A percentile compares a stretch with the other conserved stretches of the same genome.
These are phyloP conservation scores for Cupressus sempervirens DNA, from an alignment of 75 land plant species.

Conservation along the genomic window DNA sequence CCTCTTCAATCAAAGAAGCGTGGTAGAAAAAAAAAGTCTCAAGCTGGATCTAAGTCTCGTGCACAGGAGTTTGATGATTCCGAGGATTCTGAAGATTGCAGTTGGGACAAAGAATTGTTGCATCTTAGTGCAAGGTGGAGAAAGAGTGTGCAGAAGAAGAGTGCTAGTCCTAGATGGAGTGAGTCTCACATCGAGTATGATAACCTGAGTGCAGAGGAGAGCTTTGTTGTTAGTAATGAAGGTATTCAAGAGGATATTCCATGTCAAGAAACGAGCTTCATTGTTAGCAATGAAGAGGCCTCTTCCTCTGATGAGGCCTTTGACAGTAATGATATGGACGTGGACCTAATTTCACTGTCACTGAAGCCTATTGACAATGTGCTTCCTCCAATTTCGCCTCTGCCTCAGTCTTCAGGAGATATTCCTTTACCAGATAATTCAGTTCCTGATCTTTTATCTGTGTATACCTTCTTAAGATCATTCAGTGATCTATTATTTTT, in stretches of 20 bases:
- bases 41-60: background rate
- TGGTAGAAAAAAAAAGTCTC: background rate
- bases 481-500: slow-evolving; percentile 61
- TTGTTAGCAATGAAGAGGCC: slow-evolving; percentile 18
- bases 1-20: background rate
- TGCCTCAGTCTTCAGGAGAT: slow-evolving; percentile 70
- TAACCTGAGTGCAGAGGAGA: background rate
- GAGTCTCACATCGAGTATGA: background rate
- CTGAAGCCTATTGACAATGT: slow-evolving; percentile 1
- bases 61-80: background rate
- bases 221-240: background rate
- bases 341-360: background rate
- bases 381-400: slow-evolving; percentile 22
- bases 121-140: background rate
- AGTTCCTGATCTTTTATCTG: slow-evolving; percentile 59
- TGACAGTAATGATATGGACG: slow-evolving; percentile 22
- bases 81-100: background rate
- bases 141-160: background rate
- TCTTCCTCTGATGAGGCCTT: slow-evolving; percentile 36
- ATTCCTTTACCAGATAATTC: slow-evolving; percentile 49
- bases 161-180: background rate
- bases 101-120: background rate
- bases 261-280: slow-evolving; percentile 1
- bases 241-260: background rate
- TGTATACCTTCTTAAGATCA: slow-evolving; percentile 65